These are phyloP conservation scores for Termitomyces sp. DNA, from an alignment of 768 basidiomycete species.

Conservation along the genomic window DNA sequence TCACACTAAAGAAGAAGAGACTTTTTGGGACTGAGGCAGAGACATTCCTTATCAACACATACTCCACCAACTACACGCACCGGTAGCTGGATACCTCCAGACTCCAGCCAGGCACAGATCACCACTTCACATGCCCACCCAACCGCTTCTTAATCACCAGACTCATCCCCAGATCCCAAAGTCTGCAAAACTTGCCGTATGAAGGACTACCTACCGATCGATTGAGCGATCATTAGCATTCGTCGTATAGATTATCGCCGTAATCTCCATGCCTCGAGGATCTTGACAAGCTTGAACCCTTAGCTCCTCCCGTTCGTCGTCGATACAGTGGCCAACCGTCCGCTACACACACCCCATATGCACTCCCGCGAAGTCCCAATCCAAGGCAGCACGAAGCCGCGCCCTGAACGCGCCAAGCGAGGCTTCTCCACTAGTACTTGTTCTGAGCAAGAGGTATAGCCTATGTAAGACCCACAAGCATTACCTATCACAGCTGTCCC, in stretches of 20 bases:
- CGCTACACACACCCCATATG: neutral
- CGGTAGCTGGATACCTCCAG: neutral
- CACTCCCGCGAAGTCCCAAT: neutral
- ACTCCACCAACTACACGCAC: neutral
- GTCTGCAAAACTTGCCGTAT: neutral
- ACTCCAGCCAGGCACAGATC: neutral
- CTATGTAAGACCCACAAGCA: neutral
- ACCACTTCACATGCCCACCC: neutral
- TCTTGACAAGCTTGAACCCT: neutral
- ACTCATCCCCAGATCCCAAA: neutral
- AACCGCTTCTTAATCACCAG: neutral
- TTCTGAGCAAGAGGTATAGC: too few relatives aligned
- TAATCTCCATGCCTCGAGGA: neutral
- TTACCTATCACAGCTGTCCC: neutral
- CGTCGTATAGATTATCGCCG: constrained; percentile 1
- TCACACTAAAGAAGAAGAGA: neutral
- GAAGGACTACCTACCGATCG: neutral
- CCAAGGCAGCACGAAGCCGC: neutral
- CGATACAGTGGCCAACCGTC: neutral
- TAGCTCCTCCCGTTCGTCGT: neutral
- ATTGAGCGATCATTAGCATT: neutral
- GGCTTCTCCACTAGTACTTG: neutral
- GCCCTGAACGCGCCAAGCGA: neutral
- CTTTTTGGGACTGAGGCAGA: too few relatives aligned
- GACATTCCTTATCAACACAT: neutral